phyloP scores from a whole-genome alignment of 2,329 filamentous ascomycete genomes.

The Ramichloridium luteum region DNA sequence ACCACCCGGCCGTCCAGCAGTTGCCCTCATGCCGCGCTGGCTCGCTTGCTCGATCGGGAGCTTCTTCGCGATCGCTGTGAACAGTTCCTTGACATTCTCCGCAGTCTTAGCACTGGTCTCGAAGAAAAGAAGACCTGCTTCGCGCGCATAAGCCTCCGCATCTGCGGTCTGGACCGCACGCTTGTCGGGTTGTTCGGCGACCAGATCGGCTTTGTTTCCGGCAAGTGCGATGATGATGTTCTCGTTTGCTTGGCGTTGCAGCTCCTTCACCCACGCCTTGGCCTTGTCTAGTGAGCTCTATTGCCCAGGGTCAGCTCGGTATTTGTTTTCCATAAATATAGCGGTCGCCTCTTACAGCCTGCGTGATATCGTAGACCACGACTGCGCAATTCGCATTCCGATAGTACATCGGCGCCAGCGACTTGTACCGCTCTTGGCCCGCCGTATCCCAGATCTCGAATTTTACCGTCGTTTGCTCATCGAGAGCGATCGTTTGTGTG shows the following conservation, averaged over 20 bases:
- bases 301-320: conserved; percentile 12
- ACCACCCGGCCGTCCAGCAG: conserved; percentile 46
- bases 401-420: conserved; percentile 98
- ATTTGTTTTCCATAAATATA: conserved; percentile 8
- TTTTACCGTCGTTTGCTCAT: conserved; percentile 97
- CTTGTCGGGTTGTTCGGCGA: conserved; percentile 90
- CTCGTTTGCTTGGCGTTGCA: conserved; percentile 97
- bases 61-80: conserved; percentile 96
- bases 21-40: conserved; percentile 64
- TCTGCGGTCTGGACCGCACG: conserved; percentile 80
- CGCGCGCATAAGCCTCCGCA: conserved; percentile 86
- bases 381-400: conserved; percentile 98
- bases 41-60: conserved; percentile 90
- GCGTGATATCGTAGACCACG: conserved; percentile 98
- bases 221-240: conserved; percentile 98
- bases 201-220: conserved; percentile 94
- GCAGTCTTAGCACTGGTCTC: conserved; percentile 97
- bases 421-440: conserved; percentile 98
- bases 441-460: conserved; percentile 99
- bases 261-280: conserved; percentile 97
- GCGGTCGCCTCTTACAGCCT: conserved; percentile 57
- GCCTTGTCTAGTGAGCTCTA: conserved; percentile 96
- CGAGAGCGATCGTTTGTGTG: conserved; percentile 95
- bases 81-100: conserved; percentile 89
- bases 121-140: conserved; percentile 92